A percentile compares a stretch with the other conserved stretches of the same genome.
Evolutionary conservation across 1,284 basidiomycete genomes (phyloP).

Genomic region (Pseudomicrostroma phylloplanum): DNA sequence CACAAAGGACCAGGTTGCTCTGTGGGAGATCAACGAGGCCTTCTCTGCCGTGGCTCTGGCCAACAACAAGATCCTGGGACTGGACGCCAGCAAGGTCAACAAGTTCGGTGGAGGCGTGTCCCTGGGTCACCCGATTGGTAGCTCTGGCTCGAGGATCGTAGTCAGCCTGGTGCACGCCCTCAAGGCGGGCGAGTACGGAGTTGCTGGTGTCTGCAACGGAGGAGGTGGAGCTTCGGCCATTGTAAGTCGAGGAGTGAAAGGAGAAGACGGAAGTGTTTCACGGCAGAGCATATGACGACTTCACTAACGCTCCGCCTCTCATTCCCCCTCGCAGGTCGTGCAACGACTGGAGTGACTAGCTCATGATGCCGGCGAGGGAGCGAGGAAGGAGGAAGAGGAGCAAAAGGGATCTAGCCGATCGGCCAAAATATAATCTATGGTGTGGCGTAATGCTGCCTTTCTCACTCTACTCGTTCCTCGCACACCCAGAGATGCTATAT

Average conservation of each 20-base stretch:
- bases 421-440: not conserved
- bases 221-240: slow-evolving; percentile 55
- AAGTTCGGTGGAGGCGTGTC: slow-evolving; percentile 64
- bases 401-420: not conserved
- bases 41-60: slow-evolving; percentile 52
- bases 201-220: slow-evolving; percentile 96
- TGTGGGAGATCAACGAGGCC: slow-evolving; percentile 86
- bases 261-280: not conserved
- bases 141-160: slow-evolving; percentile 88
- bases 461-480: too few species aligned
- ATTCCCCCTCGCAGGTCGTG: too few species aligned
- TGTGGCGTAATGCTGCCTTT: not conserved
- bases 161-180: slow-evolving; percentile 88
- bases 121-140: slow-evolving; percentile 67
- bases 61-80: slow-evolving; percentile 49
- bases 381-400: not conserved
- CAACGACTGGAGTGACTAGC: too few species aligned
- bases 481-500: too few species aligned
- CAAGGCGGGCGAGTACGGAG: slow-evolving; percentile 91
- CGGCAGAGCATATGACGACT: slow-evolving; percentile 6
- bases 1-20: slow-evolving; percentile 73
- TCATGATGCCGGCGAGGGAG: too few species aligned
- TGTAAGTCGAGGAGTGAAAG: slow-evolving; percentile 7
- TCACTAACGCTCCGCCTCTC: not conserved
- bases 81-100: slow-evolving; percentile 81